Evolutionary conservation across 225 moss, liverwort and hornwort species (phyloP).

Genomic region (Polytrichum commune): DNA sequence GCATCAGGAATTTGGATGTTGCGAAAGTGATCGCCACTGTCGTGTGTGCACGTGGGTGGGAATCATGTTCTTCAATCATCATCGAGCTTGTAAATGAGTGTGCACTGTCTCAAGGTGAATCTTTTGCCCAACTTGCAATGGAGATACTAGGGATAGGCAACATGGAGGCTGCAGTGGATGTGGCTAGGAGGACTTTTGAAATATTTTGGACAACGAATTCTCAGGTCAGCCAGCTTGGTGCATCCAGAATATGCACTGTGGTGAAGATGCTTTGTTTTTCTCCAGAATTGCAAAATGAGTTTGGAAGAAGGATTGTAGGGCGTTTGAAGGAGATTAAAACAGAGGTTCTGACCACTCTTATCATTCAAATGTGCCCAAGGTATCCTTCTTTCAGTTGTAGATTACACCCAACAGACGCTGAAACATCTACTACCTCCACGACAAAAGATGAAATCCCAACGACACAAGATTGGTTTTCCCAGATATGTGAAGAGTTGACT

Average conservation of each 20-base stretch:
- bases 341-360: conserved; percentile 4
- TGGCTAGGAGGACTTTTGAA: conserved; percentile 19
- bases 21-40: conserved; percentile 14
- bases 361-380: neutral
- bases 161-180: conserved; percentile 15
- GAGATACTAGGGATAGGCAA: conserved; percentile 20
- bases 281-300: neutral
- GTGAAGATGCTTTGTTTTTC: conserved; percentile 10
- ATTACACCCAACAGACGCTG: neutral
- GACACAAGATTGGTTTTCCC: neutral
- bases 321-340: conserved; percentile 8
- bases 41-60: conserved; percentile 21
- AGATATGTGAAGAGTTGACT: conserved; percentile 7
- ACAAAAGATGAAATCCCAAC: neutral
- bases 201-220: neutral
- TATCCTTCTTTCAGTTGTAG: neutral
- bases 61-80: neutral
- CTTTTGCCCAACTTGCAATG: conserved; percentile 19
- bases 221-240: neutral
- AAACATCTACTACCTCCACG: neutral
- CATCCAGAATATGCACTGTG: conserved; percentile 7
- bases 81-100: conserved; percentile 6
- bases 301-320: conserved; percentile 14
- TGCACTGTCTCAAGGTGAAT: conserved; percentile 8
- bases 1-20: conserved; percentile 9